These are phyloP conservation scores for Trapa bicornis DNA, from an alignment of 345 rosid species.

Conservation along the genomic window DNA sequence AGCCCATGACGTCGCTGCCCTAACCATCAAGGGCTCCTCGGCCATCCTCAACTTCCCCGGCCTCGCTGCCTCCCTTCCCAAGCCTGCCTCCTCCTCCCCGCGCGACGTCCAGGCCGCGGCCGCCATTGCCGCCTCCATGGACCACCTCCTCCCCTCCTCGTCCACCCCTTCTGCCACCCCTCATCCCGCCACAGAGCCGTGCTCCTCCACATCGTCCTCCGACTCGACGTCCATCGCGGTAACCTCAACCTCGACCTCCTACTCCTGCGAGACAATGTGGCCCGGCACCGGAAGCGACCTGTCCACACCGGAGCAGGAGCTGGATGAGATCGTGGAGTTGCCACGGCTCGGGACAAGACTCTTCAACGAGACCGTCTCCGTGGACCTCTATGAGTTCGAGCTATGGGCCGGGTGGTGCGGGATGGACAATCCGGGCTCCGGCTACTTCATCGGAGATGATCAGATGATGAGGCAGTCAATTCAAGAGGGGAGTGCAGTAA, in stretches of 20 bases:
- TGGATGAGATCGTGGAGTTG: constrained; percentile 69
- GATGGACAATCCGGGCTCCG: too few relatives aligned
- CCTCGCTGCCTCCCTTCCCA: constrained; percentile 56
- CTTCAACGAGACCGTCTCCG: constrained; percentile 47
- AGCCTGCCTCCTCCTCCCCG: constrained; percentile 62
- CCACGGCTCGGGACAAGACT: constrained; percentile 53
- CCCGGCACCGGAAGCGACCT: background rate
- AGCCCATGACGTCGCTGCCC: constrained; percentile 91
- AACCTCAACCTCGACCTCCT: background rate
- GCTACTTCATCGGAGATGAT: constrained; percentile 4
- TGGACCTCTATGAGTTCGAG: constrained; percentile 28
- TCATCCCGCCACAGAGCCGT: too few relatives aligned
- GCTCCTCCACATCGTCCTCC: background rate
- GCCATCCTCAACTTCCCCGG: constrained; percentile 86
- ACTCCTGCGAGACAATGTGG: constrained; percentile 2
- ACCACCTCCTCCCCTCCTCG: constrained; percentile 7
- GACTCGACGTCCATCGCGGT: background rate
- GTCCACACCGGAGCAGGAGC: constrained; percentile 39
- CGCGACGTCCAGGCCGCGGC: constrained; percentile 94
- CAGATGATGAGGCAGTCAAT: too few relatives aligned
- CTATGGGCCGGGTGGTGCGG: constrained; percentile 5
- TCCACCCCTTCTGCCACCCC: too few relatives aligned
- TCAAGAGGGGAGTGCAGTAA: constrained; percentile 19
- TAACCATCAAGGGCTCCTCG: constrained; percentile 67
- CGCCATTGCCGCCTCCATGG: constrained; percentile 68